Evolutionary conservation across 352 stramenopile genomes (phyloP), one percentile per base, ranked within the genome.

Genomic region (Phytophthora hybrid): DNA sequence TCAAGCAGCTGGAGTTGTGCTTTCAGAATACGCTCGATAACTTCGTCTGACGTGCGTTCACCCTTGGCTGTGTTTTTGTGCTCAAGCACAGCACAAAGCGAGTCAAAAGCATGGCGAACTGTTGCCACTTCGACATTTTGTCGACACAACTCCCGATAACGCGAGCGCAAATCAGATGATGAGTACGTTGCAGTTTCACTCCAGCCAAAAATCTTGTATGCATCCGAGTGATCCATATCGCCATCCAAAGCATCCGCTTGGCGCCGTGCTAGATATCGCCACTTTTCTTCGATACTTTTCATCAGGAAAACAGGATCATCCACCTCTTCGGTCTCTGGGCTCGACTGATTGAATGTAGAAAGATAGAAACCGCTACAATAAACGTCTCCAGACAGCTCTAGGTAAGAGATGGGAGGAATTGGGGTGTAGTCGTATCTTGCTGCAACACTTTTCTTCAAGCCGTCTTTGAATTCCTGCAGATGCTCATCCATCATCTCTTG

Each of bases 211-310:
- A 88, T 61, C 55, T 89, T 88, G 62, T 86, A 92, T 3, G 88
- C 88, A 23, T 78, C 63, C 18, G 78, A 76, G 41, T 89, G 73
- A 52, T 93, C 74, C n/a, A 81, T 70, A 37, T 84, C 74, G 0
- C 80, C 70, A 11, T 79, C 77, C 23, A 85, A 70, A 11, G 77
- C 78, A 59, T 86, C 66, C 1, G 74, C 66, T 68, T 93, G 84
- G 18, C 82, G 82, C 11, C 82, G 76, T 53, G 72, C 69, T 21
- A 94, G 64, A 16, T 84, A 84, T 21, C 79, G 74, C 88, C 88
- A 95, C 60, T 93, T 93, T 21, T 93, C 85, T 71, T 94, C 87
- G 32, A 94, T 93, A 54, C 79, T 90, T 34, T 80, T 80, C 87
- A 95, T 94, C 41, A 94, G 37, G 32, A 91, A 80, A 47, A 93